Percentiles rank a stretch among this genome's conserved stretches.
These are phyloP conservation scores for Trichophyton benhamiae DNA, from an alignment of 2,329 filamentous ascomycete genomes.

Conservation along the genomic window DNA sequence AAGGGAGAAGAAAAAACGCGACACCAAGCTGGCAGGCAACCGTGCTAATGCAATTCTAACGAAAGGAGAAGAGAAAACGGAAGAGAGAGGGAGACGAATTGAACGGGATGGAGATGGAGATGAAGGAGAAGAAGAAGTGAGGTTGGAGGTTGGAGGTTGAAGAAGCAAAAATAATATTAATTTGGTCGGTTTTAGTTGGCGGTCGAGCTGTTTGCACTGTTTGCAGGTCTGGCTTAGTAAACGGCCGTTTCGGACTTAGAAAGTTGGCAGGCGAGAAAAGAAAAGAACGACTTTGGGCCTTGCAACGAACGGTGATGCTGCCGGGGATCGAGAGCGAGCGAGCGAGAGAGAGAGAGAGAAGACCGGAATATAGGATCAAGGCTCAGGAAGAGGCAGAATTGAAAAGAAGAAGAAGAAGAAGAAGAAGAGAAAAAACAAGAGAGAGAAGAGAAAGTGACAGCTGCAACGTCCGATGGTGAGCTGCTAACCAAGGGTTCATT, in stretches of 20 bases:
- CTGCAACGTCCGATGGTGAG: neutral
- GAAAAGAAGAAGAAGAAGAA: neutral
- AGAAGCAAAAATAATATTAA: constrained; percentile 8
- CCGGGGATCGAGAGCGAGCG: neutral
- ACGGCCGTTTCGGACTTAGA: neutral
- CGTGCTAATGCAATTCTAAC: constrained; percentile 10
- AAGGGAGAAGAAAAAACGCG: constrained; percentile 12
- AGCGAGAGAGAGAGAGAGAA: neutral
- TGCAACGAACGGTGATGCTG: neutral
- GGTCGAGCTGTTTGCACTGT: constrained; percentile 4
- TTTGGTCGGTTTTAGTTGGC: neutral
- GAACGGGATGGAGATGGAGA: constrained; percentile 9
- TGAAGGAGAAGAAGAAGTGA: neutral
- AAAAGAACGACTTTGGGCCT: neutral
- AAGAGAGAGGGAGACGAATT: constrained; percentile 14
- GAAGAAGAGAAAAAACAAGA: neutral
- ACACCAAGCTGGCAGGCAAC: neutral
- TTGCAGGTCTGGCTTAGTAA: neutral
- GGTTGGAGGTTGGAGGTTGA: constrained; percentile 3
- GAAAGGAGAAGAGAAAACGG: constrained; percentile 14
- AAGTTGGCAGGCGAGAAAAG: too few species aligned
- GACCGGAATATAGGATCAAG: neutral
- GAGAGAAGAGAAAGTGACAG: neutral
- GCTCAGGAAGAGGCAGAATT: neutral
- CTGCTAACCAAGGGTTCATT: neutral